Base-by-base conservation (phyloP, 768 basidiomycete genomes). In the Pleurotus ostreatus region DNA sequence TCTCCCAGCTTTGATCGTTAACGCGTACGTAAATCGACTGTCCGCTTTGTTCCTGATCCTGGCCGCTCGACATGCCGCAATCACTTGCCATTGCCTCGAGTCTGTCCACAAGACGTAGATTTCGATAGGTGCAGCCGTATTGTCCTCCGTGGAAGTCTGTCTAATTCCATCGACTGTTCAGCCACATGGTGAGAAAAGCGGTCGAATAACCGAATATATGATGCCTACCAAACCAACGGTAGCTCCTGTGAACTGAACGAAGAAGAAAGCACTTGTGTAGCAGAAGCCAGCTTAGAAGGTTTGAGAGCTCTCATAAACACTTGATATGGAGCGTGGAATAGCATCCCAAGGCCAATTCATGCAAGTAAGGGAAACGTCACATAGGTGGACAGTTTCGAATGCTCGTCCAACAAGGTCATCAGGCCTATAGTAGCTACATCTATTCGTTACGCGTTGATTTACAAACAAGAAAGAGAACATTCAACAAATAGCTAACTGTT, bases 241-340 rank as follows among this genome's bases (percentile, higher is more conserved):
- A 30, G 91, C 89, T 7, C 91, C 91, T 38, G 90, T 92, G 71
- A 93, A 93, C 43, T 92, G 80, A 45, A 92, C 89, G 55, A 93
- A 77, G 70, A 94, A 93, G 69, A 93, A 94, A 9, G 89, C 90
- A 64, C 89, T 87, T 8, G 92, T 20, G 20, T 94, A 26, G 89
- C 88, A 18, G 84, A 79, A 3, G 91, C 90, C 51, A 92, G 68
- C 61, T 92, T 85, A 46, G 78, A 73, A 5, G 83, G 80, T 56
- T 81, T 78, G 37, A 93, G 68, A 11, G 85, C 82, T 57, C 77
- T 78, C 48, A 81, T 82, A 66, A 93, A 89, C 7, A 91, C 80
- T 65, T 91, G 89, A 64, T 90, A 92, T 6, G 92, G 92, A 0
- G 90, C 85, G 65, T 92, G 90, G 70, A 92, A 92, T 23, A 92